Evolutionary conservation across 495 filamentous ascomycete genomes (phyloP).

Genomic region (Aspergillus coremiiformis): DNA sequence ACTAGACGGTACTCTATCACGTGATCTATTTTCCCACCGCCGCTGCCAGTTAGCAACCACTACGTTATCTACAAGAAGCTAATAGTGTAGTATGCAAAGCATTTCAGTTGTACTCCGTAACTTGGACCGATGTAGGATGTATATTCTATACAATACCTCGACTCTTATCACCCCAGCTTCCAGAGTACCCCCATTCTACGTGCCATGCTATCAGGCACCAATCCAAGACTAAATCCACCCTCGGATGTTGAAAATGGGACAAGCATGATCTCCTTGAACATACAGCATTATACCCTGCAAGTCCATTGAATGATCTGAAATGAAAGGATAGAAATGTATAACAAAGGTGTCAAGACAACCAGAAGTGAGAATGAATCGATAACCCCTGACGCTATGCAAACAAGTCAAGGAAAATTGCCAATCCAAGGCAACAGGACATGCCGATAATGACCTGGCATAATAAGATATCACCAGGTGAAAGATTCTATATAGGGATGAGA

Average conservation of each 20-base stretch:
- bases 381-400: constrained; percentile 41
- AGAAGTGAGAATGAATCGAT: constrained; percentile 11
- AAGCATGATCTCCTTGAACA: not conserved
- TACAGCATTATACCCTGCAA: not conserved
- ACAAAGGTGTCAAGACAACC: constrained; percentile 2
- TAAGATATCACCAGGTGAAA: not conserved
- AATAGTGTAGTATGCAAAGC: no score
- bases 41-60: no score
- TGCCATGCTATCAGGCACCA: constrained; percentile 1
- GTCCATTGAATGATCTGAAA: constrained; percentile 2
- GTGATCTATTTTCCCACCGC: constrained; percentile 5
- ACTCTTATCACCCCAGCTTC: not conserved
- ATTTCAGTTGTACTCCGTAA: no score
- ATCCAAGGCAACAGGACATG: constrained; percentile 5
- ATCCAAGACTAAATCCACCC: not conserved
- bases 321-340: constrained; percentile 11
- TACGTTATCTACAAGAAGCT: no score
- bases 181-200: not conserved
- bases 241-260: not conserved
- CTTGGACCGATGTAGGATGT: not conserved
- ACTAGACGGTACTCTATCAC: not conserved
- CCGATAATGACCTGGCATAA: constrained; percentile 7
- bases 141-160: not conserved
- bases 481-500: not conserved
- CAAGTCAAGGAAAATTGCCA: constrained; percentile 28